Evolutionary conservation across 225 moss, liverwort and hornwort species (phyloP).

Genomic region (Neckera pumila): DNA sequence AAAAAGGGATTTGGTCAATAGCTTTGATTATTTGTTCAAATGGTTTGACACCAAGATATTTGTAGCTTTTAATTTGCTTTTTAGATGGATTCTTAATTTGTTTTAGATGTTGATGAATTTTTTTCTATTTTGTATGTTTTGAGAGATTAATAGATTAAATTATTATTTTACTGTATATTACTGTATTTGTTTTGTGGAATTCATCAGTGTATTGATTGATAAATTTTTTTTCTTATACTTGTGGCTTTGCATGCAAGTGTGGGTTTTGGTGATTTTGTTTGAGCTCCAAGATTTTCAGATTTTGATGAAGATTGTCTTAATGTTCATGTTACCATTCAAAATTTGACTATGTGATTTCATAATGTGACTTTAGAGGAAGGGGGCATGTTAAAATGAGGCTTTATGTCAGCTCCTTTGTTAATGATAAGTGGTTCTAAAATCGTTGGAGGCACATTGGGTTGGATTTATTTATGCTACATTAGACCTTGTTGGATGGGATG

Average conservation of each 20-base stretch:
- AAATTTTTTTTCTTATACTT: not conserved
- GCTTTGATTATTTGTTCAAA: fast-evolving
- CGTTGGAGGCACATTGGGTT: fast-evolving
- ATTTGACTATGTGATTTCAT: not conserved
- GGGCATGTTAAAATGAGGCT: not conserved
- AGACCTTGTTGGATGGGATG: too few species aligned
- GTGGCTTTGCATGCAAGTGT: not conserved
- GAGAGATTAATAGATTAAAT: too few species aligned
- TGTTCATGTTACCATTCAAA: not conserved
- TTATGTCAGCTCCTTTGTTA: fast-evolving
- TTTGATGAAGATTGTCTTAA: not conserved
- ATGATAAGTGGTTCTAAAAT: not conserved
- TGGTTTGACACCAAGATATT: too few species aligned
- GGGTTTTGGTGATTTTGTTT: not conserved
- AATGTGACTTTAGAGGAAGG: not conserved
- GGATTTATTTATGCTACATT: not conserved
- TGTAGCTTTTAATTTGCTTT: too few species aligned
- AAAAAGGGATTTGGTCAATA: not conserved
- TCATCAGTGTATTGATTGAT: too few species aligned
- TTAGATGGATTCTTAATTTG: too few species aligned
- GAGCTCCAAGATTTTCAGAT: not conserved
- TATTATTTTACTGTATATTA: too few species aligned
- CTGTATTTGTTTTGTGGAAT: too few species aligned
- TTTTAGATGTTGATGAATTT: too few species aligned
- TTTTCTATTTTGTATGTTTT: too few species aligned